These are phyloP conservation scores for Brassica juncea DNA, from an alignment of 345 rosid species.

Conservation along the genomic window DNA sequence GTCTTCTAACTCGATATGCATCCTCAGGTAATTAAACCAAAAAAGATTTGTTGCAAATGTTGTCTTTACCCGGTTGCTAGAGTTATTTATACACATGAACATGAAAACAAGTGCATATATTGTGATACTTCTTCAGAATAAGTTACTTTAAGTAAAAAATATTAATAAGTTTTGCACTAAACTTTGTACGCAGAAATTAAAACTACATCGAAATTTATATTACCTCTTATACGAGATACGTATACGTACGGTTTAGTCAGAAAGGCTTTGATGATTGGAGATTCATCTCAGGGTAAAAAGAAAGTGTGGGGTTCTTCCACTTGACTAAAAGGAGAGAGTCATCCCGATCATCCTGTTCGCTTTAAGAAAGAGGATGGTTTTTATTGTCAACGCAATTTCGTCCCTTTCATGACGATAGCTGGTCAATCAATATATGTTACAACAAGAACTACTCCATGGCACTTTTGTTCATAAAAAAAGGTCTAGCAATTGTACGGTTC, in stretches of 20 bases:
- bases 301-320: background rate
- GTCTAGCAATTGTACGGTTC: background rate
- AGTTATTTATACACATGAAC: background rate
- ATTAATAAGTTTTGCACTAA: background rate
- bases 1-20: slow-evolving; percentile 1
- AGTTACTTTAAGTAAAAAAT: background rate
- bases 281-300: background rate
- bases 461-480: background rate
- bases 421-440: background rate
- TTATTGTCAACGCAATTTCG: background rate
- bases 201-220: background rate
- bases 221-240: background rate
- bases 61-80: background rate
- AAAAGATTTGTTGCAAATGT: background rate
- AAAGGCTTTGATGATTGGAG: background rate
- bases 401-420: background rate
- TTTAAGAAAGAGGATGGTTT: background rate
- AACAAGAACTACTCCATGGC: background rate
- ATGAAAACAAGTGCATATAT: background rate
- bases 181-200: background rate
- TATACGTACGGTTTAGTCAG: background rate
- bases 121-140: background rate
- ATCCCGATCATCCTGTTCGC: background rate
- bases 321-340: background rate
- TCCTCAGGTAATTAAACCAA: background rate